phyloP scores from a whole-genome alignment of 2,329 filamentous ascomycete genomes.

The Trichoderma gracile region DNA sequence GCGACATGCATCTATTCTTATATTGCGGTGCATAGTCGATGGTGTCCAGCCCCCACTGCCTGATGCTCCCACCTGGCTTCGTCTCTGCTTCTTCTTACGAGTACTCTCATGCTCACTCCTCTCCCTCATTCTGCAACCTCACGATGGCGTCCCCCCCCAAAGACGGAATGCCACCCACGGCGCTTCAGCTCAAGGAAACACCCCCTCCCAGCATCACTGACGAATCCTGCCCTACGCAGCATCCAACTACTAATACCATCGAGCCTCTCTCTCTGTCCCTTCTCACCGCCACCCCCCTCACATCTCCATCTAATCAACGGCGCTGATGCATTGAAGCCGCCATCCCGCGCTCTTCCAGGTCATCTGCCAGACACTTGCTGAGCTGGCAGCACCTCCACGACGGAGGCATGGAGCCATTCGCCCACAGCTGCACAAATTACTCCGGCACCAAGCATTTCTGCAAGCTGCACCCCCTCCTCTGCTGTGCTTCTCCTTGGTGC shows the following conservation, averaged over 20 bases:
- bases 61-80: neutral
- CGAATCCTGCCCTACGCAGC: constrained; percentile 1
- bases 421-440: constrained; percentile 20
- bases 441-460: constrained; percentile 12
- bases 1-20: constrained; percentile 16
- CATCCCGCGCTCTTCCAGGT: constrained; percentile 31
- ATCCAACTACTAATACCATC: too few species aligned
- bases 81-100: neutral
- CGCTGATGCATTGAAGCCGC: constrained; percentile 22
- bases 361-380: constrained; percentile 42
- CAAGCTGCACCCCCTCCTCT: constrained; percentile 1
- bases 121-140: neutral
- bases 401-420: constrained; percentile 24
- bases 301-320: neutral
- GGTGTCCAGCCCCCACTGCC: constrained; percentile 17
- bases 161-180: constrained; percentile 1
- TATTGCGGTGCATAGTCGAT: constrained; percentile 8
- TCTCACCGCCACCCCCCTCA: constrained; percentile 19
- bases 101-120: neutral
- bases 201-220: constrained; percentile 1
- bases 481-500: neutral
- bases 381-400: constrained; percentile 37
- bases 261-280: neutral
- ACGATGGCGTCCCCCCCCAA: neutral
- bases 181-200: neutral